phyloP scores from a whole-genome alignment of 108 stramenopile species.

The Fistulifera pelliculosa region DNA sequence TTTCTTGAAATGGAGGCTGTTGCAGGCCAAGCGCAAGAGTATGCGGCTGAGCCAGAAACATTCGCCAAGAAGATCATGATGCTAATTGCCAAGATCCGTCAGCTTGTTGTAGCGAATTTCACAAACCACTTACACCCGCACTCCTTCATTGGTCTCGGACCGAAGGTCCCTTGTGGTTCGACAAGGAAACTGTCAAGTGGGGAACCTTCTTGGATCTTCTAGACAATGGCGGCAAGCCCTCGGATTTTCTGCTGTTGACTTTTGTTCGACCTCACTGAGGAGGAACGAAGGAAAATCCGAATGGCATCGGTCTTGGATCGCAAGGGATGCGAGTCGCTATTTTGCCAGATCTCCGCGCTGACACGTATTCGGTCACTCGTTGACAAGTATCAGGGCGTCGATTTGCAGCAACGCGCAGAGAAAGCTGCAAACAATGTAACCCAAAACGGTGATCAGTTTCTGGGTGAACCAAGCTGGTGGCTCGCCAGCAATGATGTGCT shows the following conservation, averaged over 20 bases:
- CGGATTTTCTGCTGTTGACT: constrained; percentile 36
- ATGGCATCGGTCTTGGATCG: constrained; percentile 57
- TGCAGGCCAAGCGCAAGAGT: constrained; percentile 13
- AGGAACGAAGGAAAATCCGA: constrained; percentile 5
- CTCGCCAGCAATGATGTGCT: neutral
- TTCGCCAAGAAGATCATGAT: constrained; percentile 43
- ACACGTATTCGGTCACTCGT: constrained; percentile 57
- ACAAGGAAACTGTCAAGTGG: constrained; percentile 36
- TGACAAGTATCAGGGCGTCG: constrained; percentile 7
- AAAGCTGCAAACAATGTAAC: neutral
- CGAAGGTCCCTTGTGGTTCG: constrained; percentile 55
- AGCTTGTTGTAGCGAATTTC: constrained; percentile 1
- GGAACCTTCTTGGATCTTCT: constrained; percentile 33
- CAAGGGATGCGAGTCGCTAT: constrained; percentile 46
- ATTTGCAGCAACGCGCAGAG: neutral
- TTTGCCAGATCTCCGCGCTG: constrained; percentile 55
- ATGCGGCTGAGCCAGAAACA: constrained; percentile 25
- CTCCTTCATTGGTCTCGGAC: constrained; percentile 56
- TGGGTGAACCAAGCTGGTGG: neutral
- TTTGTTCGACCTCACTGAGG: constrained; percentile 33
- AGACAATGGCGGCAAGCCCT: constrained; percentile 38
- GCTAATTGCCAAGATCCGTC: constrained; percentile 24
- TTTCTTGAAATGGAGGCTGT: constrained; percentile 2
- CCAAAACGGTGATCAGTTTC: neutral
- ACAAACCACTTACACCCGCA: constrained; percentile 10